Evolutionary conservation across 139 green algal species (phyloP), one percentile per base, ranked within the genome.

Genomic region (Chlamydomonas urium): DNA sequence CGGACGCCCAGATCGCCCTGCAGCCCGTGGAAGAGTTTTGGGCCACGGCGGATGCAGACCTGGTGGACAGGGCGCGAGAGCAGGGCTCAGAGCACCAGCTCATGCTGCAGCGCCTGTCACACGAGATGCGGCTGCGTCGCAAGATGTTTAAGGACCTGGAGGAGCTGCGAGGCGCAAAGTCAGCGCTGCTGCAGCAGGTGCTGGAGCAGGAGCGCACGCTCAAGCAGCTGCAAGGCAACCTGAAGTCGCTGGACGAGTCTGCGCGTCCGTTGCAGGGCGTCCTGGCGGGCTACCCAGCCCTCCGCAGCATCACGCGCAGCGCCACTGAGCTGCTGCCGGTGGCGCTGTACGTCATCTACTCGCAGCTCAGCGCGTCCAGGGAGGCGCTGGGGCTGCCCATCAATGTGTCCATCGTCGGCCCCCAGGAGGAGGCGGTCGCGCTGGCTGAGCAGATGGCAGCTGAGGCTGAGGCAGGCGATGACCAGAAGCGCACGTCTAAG

Each of bases 301-400:
- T 67, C 32, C 32, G 63, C 23, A 57, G 32, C 8, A 57, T 57
- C 4, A 32, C 63, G 37, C 36, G 38, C 37, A 24, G 4, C 24
- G 17, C 45, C 23, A 75, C 84, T 29, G 71, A 82, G 31, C 77
- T 92, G 37, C 76, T 92, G 29, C 85, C 87, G 17, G 62, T 76
- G 37, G 79, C 85, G 0, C 66, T 92, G 6, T 90, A 88, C 73
- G 69, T 90, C 29, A 38, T 89, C n/a, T 92, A 89, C 78, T 79
- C 79, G 5, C 87, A 90, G 74, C 60, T 92, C 1, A 65, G 70
- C 24, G 79, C 81, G 0, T 69, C 67, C 38, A 24, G 66, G 10
- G 79, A 90, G 32, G 79, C 78, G 5, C 69, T 87, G 2, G 66
- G 70, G 8, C 56, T 88, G 21, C 37, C 42, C n/a, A 74, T 87